These are phyloP conservation scores for Fraxinus albicans DNA, from an alignment of 305 asterid genomes.

Conservation along the genomic window DNA sequence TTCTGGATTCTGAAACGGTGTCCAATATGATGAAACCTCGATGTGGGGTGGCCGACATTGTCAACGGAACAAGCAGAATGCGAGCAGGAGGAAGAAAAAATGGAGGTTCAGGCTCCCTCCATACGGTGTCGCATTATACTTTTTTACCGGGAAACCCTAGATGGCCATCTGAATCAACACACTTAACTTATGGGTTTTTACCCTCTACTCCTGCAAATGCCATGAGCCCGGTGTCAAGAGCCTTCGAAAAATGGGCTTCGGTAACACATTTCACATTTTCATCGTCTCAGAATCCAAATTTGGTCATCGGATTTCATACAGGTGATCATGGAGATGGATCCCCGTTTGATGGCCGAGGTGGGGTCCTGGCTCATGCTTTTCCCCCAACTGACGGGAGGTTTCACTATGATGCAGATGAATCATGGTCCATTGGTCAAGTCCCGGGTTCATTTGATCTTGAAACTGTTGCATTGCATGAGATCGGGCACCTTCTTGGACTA, in stretches of 20 bases:
- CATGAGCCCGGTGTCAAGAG: conserved; percentile 25
- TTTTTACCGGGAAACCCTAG: conserved; percentile 13
- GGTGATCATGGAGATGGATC: conserved; percentile 28
- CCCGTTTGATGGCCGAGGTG: conserved; percentile 39
- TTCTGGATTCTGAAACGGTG: conserved; percentile 3
- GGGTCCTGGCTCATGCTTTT: conserved; percentile 39
- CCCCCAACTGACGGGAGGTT: conserved; percentile 36
- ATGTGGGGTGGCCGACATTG: no score
- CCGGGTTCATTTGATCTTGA: conserved; percentile 23
- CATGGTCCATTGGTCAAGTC: conserved; percentile 18
- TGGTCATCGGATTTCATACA: conserved; percentile 18
- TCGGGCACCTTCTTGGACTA: conserved; percentile 51
- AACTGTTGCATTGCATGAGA: conserved; percentile 42
- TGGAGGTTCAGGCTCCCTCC: background rate
- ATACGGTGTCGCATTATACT: conserved; percentile 21
- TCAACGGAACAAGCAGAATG: no score
- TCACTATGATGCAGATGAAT: conserved; percentile 40
- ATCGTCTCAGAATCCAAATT: background rate
- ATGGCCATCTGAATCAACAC: conserved; percentile 28
- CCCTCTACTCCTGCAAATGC: background rate
- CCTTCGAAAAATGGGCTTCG: conserved; percentile 32
- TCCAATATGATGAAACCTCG: background rate
- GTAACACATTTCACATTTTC: conserved; percentile 29
- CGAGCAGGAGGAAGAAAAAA: no score
- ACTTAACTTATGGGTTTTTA: conserved; percentile 16